Conservation (phyloP, 306 rosid genomes). For the Dalbergia oliveri region DNA sequence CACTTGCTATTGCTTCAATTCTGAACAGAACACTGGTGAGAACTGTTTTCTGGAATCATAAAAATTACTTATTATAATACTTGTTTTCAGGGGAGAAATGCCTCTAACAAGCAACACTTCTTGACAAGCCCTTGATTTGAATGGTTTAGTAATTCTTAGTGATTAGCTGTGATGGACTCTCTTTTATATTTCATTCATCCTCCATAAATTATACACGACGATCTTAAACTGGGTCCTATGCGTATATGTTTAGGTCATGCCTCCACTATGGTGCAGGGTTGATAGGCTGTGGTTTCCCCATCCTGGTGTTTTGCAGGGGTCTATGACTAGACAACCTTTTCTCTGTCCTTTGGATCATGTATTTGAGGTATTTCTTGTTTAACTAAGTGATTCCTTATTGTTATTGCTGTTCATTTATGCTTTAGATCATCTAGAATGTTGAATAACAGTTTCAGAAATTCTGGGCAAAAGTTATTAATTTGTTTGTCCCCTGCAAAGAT, state of each 20-base stretch:
- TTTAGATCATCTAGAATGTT: slow-evolving; percentile 19
- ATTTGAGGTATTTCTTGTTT: slow-evolving; percentile 79
- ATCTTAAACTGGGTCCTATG: slow-evolving; percentile 41
- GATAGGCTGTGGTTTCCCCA: slow-evolving; percentile 99
- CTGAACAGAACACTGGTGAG: slow-evolving; percentile 95
- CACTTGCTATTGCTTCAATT: slow-evolving; percentile 90
- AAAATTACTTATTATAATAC: slow-evolving; percentile 23
- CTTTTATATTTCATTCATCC: slow-evolving; percentile 39
- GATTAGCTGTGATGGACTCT: slow-evolving; percentile 18
- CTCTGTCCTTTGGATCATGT: slow-evolving; percentile 97
- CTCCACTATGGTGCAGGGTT: slow-evolving; percentile 97
- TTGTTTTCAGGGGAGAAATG: background rate
- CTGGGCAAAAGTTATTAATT: background rate
- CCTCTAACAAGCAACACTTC: background rate
- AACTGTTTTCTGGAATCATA: slow-evolving; percentile 32
- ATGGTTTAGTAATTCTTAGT: slow-evolving; percentile 12
- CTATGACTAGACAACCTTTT: slow-evolving; percentile 94
- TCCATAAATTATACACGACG: slow-evolving; percentile 41
- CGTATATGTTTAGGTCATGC: slow-evolving; percentile 80
- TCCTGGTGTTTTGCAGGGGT: slow-evolving; percentile 91
- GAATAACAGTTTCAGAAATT: background rate
- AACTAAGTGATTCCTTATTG: slow-evolving; percentile 13
- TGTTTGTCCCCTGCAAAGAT: background rate
- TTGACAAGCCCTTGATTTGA: slow-evolving; percentile 11
- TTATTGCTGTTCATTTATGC: slow-evolving; percentile 22